Percentiles rank a stretch among this genome's conserved stretches.
Evolutionary conservation across 129 eudicot genomes (phyloP).

Genomic region (Chrysanthemum makinoi): DNA sequence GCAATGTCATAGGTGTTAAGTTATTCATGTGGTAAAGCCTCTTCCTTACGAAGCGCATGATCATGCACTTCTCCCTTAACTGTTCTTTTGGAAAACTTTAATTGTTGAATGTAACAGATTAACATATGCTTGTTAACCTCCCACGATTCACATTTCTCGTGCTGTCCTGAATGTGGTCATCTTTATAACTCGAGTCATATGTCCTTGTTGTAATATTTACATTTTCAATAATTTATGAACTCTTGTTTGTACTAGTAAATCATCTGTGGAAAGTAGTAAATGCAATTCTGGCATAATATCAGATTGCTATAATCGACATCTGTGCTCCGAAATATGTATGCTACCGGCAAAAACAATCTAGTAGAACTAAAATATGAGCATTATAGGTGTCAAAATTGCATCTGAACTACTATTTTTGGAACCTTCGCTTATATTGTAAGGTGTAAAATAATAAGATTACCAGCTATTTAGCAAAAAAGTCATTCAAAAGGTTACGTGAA

Average conservation of each 20-base stretch:
- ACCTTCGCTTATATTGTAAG: neutral
- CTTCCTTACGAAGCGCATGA: neutral
- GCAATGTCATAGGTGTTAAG: conserved; percentile 2
- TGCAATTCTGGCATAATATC: conserved; percentile 5
- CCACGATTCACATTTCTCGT: neutral
- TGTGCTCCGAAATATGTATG: neutral
- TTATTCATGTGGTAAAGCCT: neutral
- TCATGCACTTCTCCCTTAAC: neutral
- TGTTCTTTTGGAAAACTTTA: neutral
- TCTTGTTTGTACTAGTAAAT: neutral
- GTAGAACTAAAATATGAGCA: neutral
- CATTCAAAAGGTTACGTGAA: neutral
- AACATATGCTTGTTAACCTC: neutral
- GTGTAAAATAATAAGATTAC: neutral
- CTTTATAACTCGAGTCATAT: neutral
- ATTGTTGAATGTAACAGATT: too few relatives aligned
- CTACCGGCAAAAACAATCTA: neutral
- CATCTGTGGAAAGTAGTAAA: conserved; percentile 8
- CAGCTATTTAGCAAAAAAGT: neutral
- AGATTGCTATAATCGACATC: neutral
- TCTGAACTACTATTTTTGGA: conserved; percentile 8
- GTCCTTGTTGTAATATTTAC: neutral
- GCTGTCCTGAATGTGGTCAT: neutral
- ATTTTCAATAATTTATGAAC: neutral
- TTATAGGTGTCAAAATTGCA: neutral